Evolutionary conservation across 495 filamentous ascomycete genomes (phyloP).

Genomic region (Jackrogersella multiformis): DNA sequence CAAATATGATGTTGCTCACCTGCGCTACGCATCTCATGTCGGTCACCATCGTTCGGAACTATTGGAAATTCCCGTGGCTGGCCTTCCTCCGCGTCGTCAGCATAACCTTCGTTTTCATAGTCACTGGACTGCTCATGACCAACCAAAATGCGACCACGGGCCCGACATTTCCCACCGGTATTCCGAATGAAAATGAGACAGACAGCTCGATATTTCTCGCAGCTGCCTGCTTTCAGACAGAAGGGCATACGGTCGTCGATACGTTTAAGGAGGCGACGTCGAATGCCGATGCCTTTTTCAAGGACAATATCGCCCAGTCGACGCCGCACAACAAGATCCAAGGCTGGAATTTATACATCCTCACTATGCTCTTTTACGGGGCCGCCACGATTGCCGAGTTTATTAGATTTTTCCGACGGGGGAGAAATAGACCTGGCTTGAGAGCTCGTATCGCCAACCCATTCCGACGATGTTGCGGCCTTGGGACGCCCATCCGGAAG

Average conservation of each 20-base stretch:
- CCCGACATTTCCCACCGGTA: constrained; percentile 36
- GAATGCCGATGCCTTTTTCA: constrained; percentile 22
- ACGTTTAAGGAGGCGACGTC: constrained; percentile 17
- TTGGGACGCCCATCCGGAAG: constrained; percentile 18
- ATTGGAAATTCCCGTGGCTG: constrained; percentile 46
- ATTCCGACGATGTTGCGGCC: constrained; percentile 10
- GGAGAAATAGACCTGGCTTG: constrained; percentile 29
- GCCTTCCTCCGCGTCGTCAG: constrained; percentile 41
- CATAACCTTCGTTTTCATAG: constrained; percentile 38
- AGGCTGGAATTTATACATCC: constrained; percentile 44
- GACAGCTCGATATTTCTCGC: constrained; percentile 45
- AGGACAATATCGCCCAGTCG: constrained; percentile 21
- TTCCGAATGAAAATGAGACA: constrained; percentile 27
- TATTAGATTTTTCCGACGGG: constrained; percentile 36
- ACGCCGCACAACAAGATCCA: constrained; percentile 39
- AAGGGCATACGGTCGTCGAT: background rate
- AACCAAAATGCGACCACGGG: constrained; percentile 38
- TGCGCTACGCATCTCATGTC: constrained; percentile 52
- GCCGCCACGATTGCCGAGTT: constrained; percentile 40
- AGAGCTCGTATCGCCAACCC: constrained; percentile 10
- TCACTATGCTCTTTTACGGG: constrained; percentile 43
- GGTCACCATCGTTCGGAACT: constrained; percentile 47
- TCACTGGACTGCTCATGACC: constrained; percentile 45
- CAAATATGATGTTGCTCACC: constrained; percentile 52
- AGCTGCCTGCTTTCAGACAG: constrained; percentile 46